phyloP scores from a whole-genome alignment of 1,284 basidiomycete species.

The Sporisorium graminicola region DNA sequence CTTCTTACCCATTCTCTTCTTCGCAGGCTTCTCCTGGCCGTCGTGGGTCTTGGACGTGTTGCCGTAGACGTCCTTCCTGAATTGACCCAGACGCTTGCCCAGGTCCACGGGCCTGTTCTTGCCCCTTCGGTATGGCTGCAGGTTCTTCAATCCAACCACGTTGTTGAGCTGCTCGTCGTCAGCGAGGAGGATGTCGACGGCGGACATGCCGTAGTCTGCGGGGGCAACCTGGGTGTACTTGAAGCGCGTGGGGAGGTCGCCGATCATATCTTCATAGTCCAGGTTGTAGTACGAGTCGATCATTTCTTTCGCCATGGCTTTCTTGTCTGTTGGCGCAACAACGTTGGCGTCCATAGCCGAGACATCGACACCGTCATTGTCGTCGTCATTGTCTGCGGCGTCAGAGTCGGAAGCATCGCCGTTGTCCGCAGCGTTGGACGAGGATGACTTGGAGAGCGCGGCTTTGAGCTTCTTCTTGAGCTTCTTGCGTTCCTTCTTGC shows the following conservation, averaged over 20 bases:
- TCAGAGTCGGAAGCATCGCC: conserved; percentile 32
- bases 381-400: conserved; percentile 7
- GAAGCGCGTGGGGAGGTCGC: conserved; percentile 91
- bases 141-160: conserved; percentile 86
- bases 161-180: conserved; percentile 93
- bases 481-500: conserved; percentile 85
- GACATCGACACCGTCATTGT: conserved; percentile 62
- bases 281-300: conserved; percentile 90
- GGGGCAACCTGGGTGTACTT: conserved; percentile 83
- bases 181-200: conserved; percentile 90
- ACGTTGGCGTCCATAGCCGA: conserved; percentile 51
- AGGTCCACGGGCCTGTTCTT: conserved; percentile 76
- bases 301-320: conserved; percentile 78
- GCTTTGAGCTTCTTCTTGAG: conserved; percentile 57
- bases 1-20: conserved; percentile 68
- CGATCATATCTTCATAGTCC: conserved; percentile 96
- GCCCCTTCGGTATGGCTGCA: conserved; percentile 85
- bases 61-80: conserved; percentile 74
- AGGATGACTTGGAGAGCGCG: conserved; percentile 65
- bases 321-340: conserved; percentile 49
- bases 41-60: conserved; percentile 34
- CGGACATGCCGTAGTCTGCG: conserved; percentile 80
- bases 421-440: conserved; percentile 25
- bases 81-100: conserved; percentile 78
- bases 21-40: conserved; percentile 69